These are phyloP conservation scores for Solanum bulbocastanum DNA, from an alignment of 257 asterid genomes.

Conservation along the genomic window DNA sequence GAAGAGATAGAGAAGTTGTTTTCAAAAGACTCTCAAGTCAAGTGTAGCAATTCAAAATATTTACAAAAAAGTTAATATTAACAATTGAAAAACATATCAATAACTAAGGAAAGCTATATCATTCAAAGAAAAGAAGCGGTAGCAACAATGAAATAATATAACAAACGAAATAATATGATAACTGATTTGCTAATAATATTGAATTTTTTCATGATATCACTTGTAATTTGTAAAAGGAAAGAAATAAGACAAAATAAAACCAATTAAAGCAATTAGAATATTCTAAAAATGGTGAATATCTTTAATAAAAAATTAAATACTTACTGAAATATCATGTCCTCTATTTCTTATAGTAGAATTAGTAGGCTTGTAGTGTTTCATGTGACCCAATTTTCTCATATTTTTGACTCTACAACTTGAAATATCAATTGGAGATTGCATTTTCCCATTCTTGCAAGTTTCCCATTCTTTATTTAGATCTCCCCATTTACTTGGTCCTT, in stretches of 20 bases:
- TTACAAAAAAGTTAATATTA: not conserved
- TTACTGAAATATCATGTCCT: constrained; percentile 66
- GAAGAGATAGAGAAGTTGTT: not conserved
- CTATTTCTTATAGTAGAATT: constrained; percentile 44
- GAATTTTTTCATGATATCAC: not conserved
- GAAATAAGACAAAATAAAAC: not conserved
- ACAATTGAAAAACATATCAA: not conserved
- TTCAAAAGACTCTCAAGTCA: not conserved
- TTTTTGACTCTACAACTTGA: constrained; percentile 27
- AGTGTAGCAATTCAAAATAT: not conserved
- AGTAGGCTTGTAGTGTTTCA: constrained; percentile 17
- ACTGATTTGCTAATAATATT: not conserved
- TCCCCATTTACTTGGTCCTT: constrained; percentile 70
- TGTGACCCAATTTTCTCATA: constrained; percentile 5
- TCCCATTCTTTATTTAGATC: constrained; percentile 48
- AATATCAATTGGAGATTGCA: constrained; percentile 69
- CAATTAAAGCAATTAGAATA: not conserved
- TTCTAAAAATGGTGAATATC: not conserved
- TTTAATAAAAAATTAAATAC: not conserved
- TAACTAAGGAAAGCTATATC: not conserved
- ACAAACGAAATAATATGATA: not conserved
- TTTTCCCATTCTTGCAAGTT: constrained; percentile 41
- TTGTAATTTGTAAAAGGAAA: not conserved
- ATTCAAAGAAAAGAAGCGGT: not conserved
- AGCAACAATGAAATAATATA: not conserved